Conservation (phyloP, 164 flowering plant genomes). For the Kingdonia uniflora region DNA sequence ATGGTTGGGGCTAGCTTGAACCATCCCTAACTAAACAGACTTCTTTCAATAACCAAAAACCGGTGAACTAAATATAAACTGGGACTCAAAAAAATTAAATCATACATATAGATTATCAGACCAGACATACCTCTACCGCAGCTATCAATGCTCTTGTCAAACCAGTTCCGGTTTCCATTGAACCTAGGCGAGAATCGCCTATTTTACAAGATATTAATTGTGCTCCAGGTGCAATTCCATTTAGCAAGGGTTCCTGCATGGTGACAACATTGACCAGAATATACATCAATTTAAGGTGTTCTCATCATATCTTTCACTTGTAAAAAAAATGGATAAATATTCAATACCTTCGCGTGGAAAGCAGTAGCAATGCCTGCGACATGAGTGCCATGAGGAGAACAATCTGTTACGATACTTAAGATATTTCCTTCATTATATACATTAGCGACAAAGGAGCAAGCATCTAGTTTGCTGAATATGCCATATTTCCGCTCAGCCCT, state of each 20-base stretch:
- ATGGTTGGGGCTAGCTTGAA: too few species aligned
- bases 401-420: constrained; percentile 88
- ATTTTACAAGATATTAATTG: constrained; percentile 93
- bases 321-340: not conserved
- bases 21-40: too few species aligned
- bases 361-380: constrained; percentile 98
- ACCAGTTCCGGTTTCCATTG: constrained; percentile 99
- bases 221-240: constrained; percentile 99
- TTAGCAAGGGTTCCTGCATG: constrained; percentile 78
- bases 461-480: constrained; percentile 88
- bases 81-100: too few species aligned
- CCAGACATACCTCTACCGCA: constrained; percentile 72
- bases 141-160: constrained; percentile 88
- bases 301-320: not conserved
- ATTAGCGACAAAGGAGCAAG: constrained; percentile 79
- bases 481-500: constrained; percentile 85
- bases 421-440: constrained; percentile 80
- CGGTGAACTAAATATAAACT: too few species aligned
- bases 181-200: constrained; percentile 88
- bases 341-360: constrained; percentile 66
- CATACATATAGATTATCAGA: too few species aligned
- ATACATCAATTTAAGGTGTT: not conserved
- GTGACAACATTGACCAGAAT: not conserved
- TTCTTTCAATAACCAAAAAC: too few species aligned
- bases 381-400: constrained; percentile 98